phyloP scores from a whole-genome alignment of 73 alveolate species.

The Uronychia binucleata region DNA sequence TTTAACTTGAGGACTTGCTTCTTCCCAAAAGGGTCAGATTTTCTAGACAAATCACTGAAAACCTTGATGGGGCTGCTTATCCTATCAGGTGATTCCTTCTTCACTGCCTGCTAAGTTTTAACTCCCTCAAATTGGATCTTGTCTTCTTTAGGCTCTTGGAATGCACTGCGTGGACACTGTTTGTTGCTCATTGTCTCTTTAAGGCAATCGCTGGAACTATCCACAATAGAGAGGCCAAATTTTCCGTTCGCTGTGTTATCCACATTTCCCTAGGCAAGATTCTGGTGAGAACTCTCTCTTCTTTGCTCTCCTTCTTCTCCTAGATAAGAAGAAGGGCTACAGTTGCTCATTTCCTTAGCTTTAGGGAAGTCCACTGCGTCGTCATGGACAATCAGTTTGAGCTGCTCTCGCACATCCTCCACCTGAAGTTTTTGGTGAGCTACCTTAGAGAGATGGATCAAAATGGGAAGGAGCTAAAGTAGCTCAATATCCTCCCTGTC shows the following conservation, averaged over 20 bases:
- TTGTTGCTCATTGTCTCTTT: not conserved
- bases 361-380: conserved; percentile 3
- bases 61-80: not conserved
- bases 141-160: not conserved
- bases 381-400: conserved; percentile 13
- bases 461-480: conserved; percentile 27
- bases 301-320: too few relatives aligned
- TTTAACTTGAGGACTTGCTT: not conserved
- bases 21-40: not conserved
- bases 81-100: too few relatives aligned
- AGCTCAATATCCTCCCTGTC: conserved; percentile 69
- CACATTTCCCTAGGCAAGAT: too few relatives aligned
- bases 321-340: not conserved
- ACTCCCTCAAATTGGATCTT: not conserved
- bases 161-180: too few relatives aligned
- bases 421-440: conserved; percentile 43
- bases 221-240: too few relatives aligned
- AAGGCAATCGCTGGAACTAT: not conserved
- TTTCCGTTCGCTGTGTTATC: too few relatives aligned
- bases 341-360: not conserved
- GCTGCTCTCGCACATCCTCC: conserved; percentile 60
- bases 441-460: conserved; percentile 2
- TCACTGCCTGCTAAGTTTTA: too few relatives aligned
- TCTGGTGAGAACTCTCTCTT: not conserved
- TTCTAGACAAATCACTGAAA: too few relatives aligned